phyloP scores from a whole-genome alignment of 2,329 filamentous ascomycete genomes.

The Aspergillus sp. region DNA sequence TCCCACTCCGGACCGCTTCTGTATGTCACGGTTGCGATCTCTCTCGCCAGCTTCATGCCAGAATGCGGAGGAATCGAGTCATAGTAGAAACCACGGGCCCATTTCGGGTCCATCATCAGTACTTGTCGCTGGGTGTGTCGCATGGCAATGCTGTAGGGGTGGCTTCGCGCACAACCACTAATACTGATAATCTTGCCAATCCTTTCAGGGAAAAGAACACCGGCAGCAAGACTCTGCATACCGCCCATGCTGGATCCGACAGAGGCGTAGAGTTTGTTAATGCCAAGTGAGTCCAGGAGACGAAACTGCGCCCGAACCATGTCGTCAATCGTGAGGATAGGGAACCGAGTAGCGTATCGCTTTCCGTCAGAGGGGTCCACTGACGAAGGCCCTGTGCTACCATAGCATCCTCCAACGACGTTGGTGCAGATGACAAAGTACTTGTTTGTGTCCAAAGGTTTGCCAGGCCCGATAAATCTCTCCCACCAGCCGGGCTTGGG shows the following conservation, averaged over 20 bases:
- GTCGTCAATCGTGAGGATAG: conserved; percentile 92
- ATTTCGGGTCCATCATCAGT: conserved; percentile 98
- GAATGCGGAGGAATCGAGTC: conserved; percentile 83
- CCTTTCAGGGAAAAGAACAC: conserved; percentile 77
- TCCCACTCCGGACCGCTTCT: conserved; percentile 97
- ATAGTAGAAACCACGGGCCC: conserved; percentile 95
- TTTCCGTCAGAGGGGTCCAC: conserved; percentile 86
- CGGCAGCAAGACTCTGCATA: conserved; percentile 92
- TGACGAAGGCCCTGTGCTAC: conserved; percentile 86
- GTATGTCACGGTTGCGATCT: conserved; percentile 98
- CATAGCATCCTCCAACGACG: conserved; percentile 92
- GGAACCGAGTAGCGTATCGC: conserved; percentile 90
- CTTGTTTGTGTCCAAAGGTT: conserved; percentile 83
- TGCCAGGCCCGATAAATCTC: conserved; percentile 89
- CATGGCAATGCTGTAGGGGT: conserved; percentile 99
- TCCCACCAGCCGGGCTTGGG: conserved; percentile 97
- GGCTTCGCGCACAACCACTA: conserved; percentile 88
- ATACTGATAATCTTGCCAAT: conserved; percentile 84
- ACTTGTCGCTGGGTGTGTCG: conserved; percentile 96
- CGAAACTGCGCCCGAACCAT: conserved; percentile 97
- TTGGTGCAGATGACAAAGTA: conserved; percentile 97
- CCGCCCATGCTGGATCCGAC: conserved; percentile 98
- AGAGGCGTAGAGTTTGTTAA: conserved; percentile 80
- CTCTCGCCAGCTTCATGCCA: conserved; percentile 95
- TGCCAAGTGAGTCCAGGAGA: conserved; percentile 75